A percentile compares a stretch with the other conserved stretches of the same genome.
Evolutionary conservation across 495 filamentous ascomycete genomes (phyloP).

Genomic region (Hypoxylon lenormandii): DNA sequence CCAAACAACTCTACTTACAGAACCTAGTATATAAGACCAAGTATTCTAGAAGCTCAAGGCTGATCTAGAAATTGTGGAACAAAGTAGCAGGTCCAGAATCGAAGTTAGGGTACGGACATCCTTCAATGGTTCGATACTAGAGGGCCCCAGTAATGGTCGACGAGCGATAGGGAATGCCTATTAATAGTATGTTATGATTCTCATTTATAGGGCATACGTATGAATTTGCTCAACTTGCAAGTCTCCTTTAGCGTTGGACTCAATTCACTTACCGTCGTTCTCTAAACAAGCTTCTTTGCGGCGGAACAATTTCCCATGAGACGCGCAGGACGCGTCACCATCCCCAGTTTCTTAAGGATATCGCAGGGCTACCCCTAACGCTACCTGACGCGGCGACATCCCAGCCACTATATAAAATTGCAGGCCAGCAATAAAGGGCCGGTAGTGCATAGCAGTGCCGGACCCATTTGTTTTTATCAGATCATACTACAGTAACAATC

Average conservation of each 20-base stretch:
- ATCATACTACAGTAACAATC: not conserved
- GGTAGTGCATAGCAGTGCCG: not conserved
- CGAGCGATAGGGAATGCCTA: not conserved
- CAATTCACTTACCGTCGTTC: no score
- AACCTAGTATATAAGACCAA: not conserved
- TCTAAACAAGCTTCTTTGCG: not conserved
- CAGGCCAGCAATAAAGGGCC: not conserved
- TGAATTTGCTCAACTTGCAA: no score
- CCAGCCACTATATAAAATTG: constrained; percentile 2
- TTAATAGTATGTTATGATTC: not conserved
- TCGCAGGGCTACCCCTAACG: constrained; percentile 1
- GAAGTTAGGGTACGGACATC: not conserved
- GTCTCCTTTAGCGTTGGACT: no score
- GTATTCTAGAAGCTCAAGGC: not conserved
- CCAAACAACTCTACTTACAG: not conserved
- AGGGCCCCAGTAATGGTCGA: not conserved
- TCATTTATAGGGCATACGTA: not conserved
- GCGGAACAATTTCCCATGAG: constrained; percentile 1
- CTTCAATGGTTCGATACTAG: not conserved
- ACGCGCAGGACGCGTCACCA: constrained; percentile 31
- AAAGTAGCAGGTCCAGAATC: not conserved
- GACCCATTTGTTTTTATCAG: not conserved
- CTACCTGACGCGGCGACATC: constrained; percentile 17
- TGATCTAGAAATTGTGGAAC: not conserved
- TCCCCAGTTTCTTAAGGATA: constrained; percentile 7